Evolutionary conservation across 805 yeast species (phyloP).

Genomic region (Sugiyamaella marilandica): DNA sequence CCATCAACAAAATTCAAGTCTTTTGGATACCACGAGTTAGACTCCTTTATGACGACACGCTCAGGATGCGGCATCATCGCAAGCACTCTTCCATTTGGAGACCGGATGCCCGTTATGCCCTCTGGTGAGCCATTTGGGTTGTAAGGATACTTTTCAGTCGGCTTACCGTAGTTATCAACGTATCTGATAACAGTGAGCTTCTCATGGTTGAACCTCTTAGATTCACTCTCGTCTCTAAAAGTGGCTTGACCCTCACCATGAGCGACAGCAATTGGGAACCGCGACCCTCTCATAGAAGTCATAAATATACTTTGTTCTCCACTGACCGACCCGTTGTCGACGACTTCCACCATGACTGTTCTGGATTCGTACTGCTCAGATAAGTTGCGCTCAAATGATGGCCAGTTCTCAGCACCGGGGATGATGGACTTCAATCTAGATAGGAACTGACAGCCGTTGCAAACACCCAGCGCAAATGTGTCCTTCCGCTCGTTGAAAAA

Average conservation of each 20-base stretch:
- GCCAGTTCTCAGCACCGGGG: conserved; percentile 96
- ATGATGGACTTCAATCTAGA: conserved; percentile 79
- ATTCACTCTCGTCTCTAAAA: conserved; percentile 47
- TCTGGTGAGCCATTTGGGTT: conserved; percentile 95
- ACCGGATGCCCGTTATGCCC: conserved; percentile 88
- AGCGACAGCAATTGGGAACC: conserved; percentile 94
- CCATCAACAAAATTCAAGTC: conserved; percentile 74
- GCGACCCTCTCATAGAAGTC: conserved; percentile 87
- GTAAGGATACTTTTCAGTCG: conserved; percentile 79
- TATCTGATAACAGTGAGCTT: conserved; percentile 64
- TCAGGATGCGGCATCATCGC: conserved; percentile 99
- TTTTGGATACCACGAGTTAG: conserved; percentile 87
- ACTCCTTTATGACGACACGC: conserved; percentile 80
- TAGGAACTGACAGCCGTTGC: conserved; percentile 97
- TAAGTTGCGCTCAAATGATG: conserved; percentile 82
- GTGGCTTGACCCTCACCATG: conserved; percentile 97
- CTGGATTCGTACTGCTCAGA: conserved; percentile 98
- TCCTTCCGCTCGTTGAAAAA: conserved; percentile 85
- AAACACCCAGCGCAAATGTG: conserved; percentile 96
- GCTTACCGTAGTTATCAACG: conserved; percentile 86
- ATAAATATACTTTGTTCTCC: conserved; percentile 58
- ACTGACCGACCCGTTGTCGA: conserved; percentile 43
- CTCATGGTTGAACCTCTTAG: conserved; percentile 44
- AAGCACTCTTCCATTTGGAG: conserved; percentile 89
- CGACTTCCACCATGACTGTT: conserved; percentile 80